These are phyloP conservation scores for Porodaedalea pini DNA, from an alignment of 1,284 basidiomycete species.

Conservation along the genomic window DNA sequence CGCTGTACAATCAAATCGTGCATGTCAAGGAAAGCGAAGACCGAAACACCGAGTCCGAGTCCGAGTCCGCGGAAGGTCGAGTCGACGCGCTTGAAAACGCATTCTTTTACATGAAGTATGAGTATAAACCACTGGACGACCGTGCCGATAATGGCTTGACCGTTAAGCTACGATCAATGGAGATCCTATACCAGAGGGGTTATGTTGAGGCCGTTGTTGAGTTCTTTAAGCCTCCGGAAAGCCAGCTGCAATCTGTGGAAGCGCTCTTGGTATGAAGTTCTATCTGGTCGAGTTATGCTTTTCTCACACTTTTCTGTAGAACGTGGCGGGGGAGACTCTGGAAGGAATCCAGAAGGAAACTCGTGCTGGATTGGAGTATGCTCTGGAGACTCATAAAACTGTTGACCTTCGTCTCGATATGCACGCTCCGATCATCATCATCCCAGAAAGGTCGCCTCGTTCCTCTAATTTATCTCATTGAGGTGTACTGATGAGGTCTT, in stretches of 20 bases:
- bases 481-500: constrained; percentile 4
- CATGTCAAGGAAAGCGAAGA: constrained; percentile 68
- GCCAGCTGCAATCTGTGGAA: constrained; percentile 94
- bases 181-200: constrained; percentile 94
- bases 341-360: constrained; percentile 96
- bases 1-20: constrained; percentile 90
- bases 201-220: constrained; percentile 91
- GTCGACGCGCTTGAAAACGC: constrained; percentile 52
- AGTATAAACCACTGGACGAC: constrained; percentile 90
- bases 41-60: constrained; percentile 20
- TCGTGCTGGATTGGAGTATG: constrained; percentile 91
- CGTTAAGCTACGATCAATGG: constrained; percentile 93
- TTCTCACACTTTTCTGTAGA: constrained; percentile 43
- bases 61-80: constrained; percentile 28
- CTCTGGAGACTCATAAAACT: constrained; percentile 91
- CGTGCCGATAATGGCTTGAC: constrained; percentile 91
- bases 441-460: constrained; percentile 80
- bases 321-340: constrained; percentile 90
- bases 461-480: neutral
- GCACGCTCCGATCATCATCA: constrained; percentile 96
- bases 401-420: constrained; percentile 95
- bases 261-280: constrained; percentile 63
- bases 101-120: constrained; percentile 92
- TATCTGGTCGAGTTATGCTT: neutral
- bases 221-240: constrained; percentile 94